These are phyloP conservation scores for Gloeopeniophorella convolvens DNA, from an alignment of 768 basidiomycete genomes.

Conservation along the genomic window DNA sequence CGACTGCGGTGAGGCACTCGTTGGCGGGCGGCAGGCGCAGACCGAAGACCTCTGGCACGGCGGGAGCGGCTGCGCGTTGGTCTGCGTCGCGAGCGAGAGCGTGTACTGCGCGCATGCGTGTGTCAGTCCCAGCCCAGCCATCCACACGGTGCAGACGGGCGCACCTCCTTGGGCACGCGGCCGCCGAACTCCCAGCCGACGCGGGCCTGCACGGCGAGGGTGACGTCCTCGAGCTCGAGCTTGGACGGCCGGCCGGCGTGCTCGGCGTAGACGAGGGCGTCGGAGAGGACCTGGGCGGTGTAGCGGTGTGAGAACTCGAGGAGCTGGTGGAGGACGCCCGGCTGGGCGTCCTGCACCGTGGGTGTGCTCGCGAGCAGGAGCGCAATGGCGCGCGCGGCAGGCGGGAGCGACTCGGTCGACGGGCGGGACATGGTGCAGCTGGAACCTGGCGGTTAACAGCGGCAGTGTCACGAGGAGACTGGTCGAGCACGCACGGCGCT, in stretches of 20 bases:
- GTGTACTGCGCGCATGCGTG: slow-evolving; percentile 45
- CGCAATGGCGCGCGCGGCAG: slow-evolving; percentile 80
- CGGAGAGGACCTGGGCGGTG: slow-evolving; percentile 74
- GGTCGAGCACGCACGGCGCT: too few species aligned
- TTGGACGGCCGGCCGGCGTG: slow-evolving; percentile 75
- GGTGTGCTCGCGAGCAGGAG: slow-evolving; percentile 79
- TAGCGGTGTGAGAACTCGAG: slow-evolving; percentile 85
- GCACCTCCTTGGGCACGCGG: slow-evolving; percentile 81
- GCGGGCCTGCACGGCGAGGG: slow-evolving; percentile 77
- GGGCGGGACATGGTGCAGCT: slow-evolving; percentile 41
- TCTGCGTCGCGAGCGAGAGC: slow-evolving; percentile 74
- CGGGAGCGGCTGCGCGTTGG: slow-evolving; percentile 74
- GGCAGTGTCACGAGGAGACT: too few species aligned
- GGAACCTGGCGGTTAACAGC: too few species aligned
- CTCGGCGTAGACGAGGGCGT: slow-evolving; percentile 83
- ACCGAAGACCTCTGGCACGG: slow-evolving; percentile 83
- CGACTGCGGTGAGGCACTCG: slow-evolving; percentile 73
- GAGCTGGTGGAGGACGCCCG: slow-evolving; percentile 79
- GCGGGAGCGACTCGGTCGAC: slow-evolving; percentile 55
- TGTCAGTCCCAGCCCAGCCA: not conserved
- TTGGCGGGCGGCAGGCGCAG: slow-evolving; percentile 62
- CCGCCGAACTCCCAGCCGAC: slow-evolving; percentile 93
- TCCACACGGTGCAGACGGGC: slow-evolving; percentile 14
- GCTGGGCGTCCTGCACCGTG: slow-evolving; percentile 79
- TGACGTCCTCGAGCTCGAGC: slow-evolving; percentile 77